phyloP scores from a whole-genome alignment of 371 early-diverging fungal species.

The Mortierella sp. region DNA sequence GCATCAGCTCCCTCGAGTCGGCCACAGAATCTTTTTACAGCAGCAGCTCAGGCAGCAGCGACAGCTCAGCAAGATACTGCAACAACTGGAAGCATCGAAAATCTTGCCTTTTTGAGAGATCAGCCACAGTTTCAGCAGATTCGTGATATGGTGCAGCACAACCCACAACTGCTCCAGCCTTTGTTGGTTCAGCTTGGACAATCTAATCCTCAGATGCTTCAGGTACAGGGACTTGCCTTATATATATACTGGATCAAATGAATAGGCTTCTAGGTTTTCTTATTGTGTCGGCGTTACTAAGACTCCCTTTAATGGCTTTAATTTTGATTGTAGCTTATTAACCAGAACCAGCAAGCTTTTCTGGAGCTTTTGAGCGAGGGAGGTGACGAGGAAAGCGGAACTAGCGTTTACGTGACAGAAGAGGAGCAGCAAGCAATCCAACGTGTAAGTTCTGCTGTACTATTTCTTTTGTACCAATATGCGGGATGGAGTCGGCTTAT shows the following conservation, averaged over 20 bases:
- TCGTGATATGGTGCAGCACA: constrained; percentile 84
- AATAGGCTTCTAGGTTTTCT: background rate
- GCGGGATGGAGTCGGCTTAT: too few species aligned
- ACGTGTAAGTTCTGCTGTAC: constrained; percentile 79
- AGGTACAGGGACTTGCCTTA: constrained; percentile 54
- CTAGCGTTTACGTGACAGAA: constrained; percentile 83
- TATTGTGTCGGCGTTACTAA: background rate
- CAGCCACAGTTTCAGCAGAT: constrained; percentile 93
- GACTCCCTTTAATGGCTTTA: background rate
- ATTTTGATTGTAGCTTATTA: constrained; percentile 59
- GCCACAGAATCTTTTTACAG: constrained; percentile 65
- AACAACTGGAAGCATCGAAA: constrained; percentile 33
- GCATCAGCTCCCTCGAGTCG: constrained; percentile 29
- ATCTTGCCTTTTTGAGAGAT: constrained; percentile 72
- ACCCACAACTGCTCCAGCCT: constrained; percentile 90
- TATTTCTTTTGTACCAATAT: too few species aligned
- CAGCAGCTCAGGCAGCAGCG: constrained; percentile 63
- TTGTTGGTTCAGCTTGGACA: constrained; percentile 86
- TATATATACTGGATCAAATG: background rate
- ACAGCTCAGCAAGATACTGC: constrained; percentile 58
- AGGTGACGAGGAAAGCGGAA: constrained; percentile 64
- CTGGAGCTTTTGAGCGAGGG: constrained; percentile 79
- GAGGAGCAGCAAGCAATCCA: constrained; percentile 95
- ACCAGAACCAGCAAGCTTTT: constrained; percentile 85
- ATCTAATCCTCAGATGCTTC: constrained; percentile 87